These are phyloP conservation scores for Chlamydomonas reinhardtii DNA, from an alignment of 163 green algal genomes.

Conservation along the genomic window DNA sequence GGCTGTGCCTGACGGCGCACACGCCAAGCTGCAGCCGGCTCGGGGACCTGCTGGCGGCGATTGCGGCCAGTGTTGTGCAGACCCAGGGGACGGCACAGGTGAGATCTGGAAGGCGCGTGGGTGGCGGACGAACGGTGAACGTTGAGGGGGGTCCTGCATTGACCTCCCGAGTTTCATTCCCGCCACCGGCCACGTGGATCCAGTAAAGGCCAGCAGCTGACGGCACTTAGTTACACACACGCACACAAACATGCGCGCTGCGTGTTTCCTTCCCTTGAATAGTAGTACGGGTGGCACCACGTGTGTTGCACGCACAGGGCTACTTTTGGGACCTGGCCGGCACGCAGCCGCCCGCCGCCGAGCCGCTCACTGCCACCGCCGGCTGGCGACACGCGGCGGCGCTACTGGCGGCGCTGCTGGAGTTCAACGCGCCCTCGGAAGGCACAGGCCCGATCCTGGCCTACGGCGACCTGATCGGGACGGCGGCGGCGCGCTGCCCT, in stretches of 20 bases:
- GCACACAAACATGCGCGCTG: too few species aligned
- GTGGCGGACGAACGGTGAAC: too few species aligned
- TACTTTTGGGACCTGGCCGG: background rate
- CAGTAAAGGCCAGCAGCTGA: too few species aligned
- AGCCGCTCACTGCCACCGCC: background rate
- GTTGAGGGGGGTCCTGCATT: too few species aligned
- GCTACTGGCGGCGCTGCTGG: background rate
- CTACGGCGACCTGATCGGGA: background rate
- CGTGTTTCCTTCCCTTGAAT: too few species aligned
- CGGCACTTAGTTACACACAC: too few species aligned
- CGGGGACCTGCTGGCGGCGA: background rate
- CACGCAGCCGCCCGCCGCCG: background rate
- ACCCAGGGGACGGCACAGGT: background rate
- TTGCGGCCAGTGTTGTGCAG: background rate
- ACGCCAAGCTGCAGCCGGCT: background rate
- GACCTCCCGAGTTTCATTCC: too few species aligned
- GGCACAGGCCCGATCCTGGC: too few species aligned
- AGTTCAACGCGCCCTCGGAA: background rate
- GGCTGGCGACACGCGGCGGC: background rate
- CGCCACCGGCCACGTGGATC: too few species aligned
- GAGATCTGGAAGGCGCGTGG: too few species aligned
- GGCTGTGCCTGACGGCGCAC: background rate
- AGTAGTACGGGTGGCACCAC: too few species aligned
- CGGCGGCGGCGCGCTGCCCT: background rate
- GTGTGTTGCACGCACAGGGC: background rate